Percentiles rank a stretch among this genome's conserved stretches.
phyloP scores from a whole-genome alignment of 192 early-diverging fungal species.

The Lunasporangiospora selenospora region DNA sequence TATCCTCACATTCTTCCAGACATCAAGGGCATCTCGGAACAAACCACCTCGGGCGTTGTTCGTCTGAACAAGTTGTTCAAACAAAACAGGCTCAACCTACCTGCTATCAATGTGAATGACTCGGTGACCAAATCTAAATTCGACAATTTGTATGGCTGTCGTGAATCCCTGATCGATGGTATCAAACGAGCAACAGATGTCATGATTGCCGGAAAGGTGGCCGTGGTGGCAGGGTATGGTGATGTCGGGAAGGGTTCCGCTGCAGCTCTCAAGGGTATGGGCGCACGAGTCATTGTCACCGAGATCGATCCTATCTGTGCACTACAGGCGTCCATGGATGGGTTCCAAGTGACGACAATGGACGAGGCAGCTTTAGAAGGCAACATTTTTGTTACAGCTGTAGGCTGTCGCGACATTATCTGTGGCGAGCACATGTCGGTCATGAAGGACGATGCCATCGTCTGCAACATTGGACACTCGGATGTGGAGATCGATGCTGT shows the following conservation, averaged over 20 bases:
- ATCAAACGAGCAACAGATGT: slow-evolving; percentile 99
- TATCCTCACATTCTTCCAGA: slow-evolving; percentile 87
- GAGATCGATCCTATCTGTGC: slow-evolving; percentile 99
- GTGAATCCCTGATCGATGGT: slow-evolving; percentile 98
- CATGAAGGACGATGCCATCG: slow-evolving; percentile 99
- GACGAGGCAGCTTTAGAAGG: slow-evolving; percentile 89
- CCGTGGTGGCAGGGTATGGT: slow-evolving; percentile 98
- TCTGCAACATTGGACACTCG: slow-evolving; percentile 99
- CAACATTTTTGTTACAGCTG: slow-evolving; percentile 99
- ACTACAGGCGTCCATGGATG: slow-evolving; percentile 99
- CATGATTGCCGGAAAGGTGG: slow-evolving; percentile 99
- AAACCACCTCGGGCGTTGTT: slow-evolving; percentile 99
- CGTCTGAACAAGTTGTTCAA: slow-evolving; percentile 99
- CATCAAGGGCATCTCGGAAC: slow-evolving; percentile 97
- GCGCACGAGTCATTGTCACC: slow-evolving; percentile 96
- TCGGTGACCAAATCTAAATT: slow-evolving; percentile 99
- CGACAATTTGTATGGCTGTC: slow-evolving; percentile 99
- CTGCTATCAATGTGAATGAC: slow-evolving; percentile 99
- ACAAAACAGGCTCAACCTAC: slow-evolving; percentile 95
- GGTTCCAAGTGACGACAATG: slow-evolving; percentile 99
- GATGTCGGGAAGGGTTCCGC: slow-evolving; percentile 99
- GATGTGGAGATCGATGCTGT: slow-evolving; percentile 99
- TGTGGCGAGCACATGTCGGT: slow-evolving; percentile 86
- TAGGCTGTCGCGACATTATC: slow-evolving; percentile 99
- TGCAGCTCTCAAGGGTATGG: slow-evolving; percentile 96